Conservation (phyloP, 148 eudicot species). For the Rhododendron vialii region DNA sequence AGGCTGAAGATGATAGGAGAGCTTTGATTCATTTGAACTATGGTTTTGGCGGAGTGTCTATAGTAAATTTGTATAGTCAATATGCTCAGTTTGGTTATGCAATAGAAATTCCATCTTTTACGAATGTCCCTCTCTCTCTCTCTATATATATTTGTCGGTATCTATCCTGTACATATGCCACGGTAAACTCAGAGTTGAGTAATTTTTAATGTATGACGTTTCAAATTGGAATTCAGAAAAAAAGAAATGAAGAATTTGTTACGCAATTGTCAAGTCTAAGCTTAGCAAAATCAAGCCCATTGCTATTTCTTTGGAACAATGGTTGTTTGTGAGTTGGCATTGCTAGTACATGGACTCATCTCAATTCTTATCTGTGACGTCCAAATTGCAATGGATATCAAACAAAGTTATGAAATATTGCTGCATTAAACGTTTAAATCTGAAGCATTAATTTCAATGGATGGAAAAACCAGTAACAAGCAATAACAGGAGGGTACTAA, state of each 20-base stretch:
- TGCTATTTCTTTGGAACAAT: background rate
- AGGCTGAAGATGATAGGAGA: background rate
- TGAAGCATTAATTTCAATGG: background rate
- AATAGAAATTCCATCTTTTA: constrained; percentile 6
- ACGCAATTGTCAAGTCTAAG: background rate
- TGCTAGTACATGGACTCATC: background rate
- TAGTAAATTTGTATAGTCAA: constrained; percentile 14
- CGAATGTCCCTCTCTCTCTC: background rate
- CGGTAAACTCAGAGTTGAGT: background rate
- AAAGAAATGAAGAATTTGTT: background rate
- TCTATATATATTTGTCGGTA: background rate
- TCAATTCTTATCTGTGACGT: background rate
- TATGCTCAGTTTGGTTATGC: constrained; percentile 4
- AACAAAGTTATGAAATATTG: background rate
- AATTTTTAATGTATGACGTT: background rate
- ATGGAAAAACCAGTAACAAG: background rate
- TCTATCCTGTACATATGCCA: background rate
- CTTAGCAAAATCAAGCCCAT: background rate
- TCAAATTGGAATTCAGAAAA: background rate
- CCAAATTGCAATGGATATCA: background rate
- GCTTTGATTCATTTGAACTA: background rate
- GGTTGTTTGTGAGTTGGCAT: background rate
- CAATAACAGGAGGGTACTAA: background rate
- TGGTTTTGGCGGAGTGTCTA: background rate
- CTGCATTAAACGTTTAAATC: background rate